Evolutionary conservation across 2,329 filamentous ascomycete genomes (phyloP), one percentile per base, ranked within the genome.

Genomic region (Pseudocercospora fijiensis): DNA sequence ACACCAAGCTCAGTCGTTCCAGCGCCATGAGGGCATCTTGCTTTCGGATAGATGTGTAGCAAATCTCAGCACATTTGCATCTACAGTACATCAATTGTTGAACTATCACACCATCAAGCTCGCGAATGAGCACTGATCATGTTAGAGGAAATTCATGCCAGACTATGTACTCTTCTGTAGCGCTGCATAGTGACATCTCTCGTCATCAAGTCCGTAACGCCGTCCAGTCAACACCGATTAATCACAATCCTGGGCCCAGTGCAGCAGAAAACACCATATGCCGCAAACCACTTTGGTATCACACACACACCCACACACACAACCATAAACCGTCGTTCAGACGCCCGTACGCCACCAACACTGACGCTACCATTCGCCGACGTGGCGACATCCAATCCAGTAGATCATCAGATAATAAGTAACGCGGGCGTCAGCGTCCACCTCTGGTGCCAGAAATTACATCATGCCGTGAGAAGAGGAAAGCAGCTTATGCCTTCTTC

Each of bases 401-500:
- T 24, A 45, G 43, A 28, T 49, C 62, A 55, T 63, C 59, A 57
- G 62, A 47, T 37, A 57, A 41, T 28, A 41, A 28, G 53, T 28
- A 51, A 58, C 64, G 49, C 30, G 60, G 61, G 60, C 63, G 60
- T 64, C 65, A 60, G 47, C 58, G 56, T 56, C 24, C 56, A 58
- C 60, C 30, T 58, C 53, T 53, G 33, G 53, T 57, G 43, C 57
- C 43, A 58, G 18, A 43, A 58, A 61, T 57, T 56, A 47, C 59
- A 53, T 57, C 47, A 60, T 47, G 53, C 37, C 61, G 43, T 45
- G 58, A 60, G 24, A 37, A 65, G 57, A 57, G 33, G 60, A 30
- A 59, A 62, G 56, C 47, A 55, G 63, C 63, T 68, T 67, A 69
- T 61, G 69, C 69, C 71, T 72, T 73, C 67, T 74, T 73, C 27